Evolutionary conservation across 805 yeast species (phyloP), one percentile per base, ranked within the genome.

Genomic region (Saccharomycopsis fodiens): DNA sequence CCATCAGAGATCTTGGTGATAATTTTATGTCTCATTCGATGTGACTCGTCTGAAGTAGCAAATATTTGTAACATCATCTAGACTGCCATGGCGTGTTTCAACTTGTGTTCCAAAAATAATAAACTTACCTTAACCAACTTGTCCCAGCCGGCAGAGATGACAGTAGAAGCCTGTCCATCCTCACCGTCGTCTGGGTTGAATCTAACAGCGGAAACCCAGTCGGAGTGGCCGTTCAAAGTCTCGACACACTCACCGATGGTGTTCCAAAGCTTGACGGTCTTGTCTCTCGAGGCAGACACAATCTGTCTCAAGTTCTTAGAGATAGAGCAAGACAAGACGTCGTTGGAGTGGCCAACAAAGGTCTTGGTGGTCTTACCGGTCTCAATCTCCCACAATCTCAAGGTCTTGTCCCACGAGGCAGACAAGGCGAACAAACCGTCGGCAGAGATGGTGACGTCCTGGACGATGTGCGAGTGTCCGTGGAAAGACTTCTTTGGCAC

Each of bases 1-100:
- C 16, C 63, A 80, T 89, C 97, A 89, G 97, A 85, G 96, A 88
- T 88, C 96, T 86, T 88, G 96, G 96, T 88, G 97, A 83, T 79
- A 73, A 66, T 65, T 54, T 67, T 73, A 80, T 82, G 95, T 91
- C 97, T 93, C 98, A 91, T 87, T 79, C 93, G 84, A 67, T 64
- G 70, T 70, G 55, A 60, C 56, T 63, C 82, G 87, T 91, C 98
- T 77, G 97, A 91, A 91, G 98, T 91, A 91, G 98, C 98, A 91
- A 91, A 93, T 93, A 91, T 82, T 66, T 59, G 52, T 59, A 62
- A 69, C 95, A 86, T 85, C 95, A 85, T 76, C 61, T 76, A 67
- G 62, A 21, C 27, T 38, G 39, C 21, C 34, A 36, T 44, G 47
- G 15, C 4, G 22, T 38, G 41, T 16, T 8, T 10, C 6, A 10